phyloP scores from a whole-genome alignment of 768 basidiomycete genomes.

The Lactarius pseudohatsudake region DNA sequence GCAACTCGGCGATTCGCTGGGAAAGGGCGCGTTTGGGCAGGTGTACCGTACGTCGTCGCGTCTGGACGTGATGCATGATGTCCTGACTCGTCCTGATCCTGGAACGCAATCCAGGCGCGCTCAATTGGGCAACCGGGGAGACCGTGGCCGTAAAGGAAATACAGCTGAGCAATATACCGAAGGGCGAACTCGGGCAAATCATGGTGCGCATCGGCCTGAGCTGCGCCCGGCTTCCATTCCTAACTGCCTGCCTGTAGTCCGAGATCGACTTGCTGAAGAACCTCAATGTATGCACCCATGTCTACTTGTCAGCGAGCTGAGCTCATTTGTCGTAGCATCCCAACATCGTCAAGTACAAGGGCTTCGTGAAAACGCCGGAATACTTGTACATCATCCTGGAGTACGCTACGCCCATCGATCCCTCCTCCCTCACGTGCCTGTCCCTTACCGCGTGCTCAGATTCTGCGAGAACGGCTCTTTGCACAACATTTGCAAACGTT shows the following conservation, averaged over 20 bases:
- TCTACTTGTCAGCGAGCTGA: constrained; percentile 3
- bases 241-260: constrained; percentile 50
- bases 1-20: constrained; percentile 97
- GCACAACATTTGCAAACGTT: constrained; percentile 92
- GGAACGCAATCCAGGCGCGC: constrained; percentile 54
- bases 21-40: constrained; percentile 95
- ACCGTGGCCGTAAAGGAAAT: constrained; percentile 99
- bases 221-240: neutral
- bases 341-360: constrained; percentile 99
- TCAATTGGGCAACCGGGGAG: constrained; percentile 97
- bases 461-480: constrained; percentile 99
- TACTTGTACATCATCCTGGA: constrained; percentile 97
- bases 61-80: neutral
- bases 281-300: constrained; percentile 63
- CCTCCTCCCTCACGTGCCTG: neutral
- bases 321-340: constrained; percentile 60
- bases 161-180: constrained; percentile 89
- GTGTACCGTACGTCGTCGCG: constrained; percentile 75
- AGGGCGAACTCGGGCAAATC: constrained; percentile 91
- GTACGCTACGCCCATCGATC: constrained; percentile 42
- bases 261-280: constrained; percentile 98
- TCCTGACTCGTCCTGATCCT: neutral
- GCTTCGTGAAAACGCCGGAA: constrained; percentile 92
- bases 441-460: constrained; percentile 38
- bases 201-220: constrained; percentile 60